Conservation (phyloP, 495 filamentous ascomycete genomes). For the Penicillium tannophilum region DNA sequence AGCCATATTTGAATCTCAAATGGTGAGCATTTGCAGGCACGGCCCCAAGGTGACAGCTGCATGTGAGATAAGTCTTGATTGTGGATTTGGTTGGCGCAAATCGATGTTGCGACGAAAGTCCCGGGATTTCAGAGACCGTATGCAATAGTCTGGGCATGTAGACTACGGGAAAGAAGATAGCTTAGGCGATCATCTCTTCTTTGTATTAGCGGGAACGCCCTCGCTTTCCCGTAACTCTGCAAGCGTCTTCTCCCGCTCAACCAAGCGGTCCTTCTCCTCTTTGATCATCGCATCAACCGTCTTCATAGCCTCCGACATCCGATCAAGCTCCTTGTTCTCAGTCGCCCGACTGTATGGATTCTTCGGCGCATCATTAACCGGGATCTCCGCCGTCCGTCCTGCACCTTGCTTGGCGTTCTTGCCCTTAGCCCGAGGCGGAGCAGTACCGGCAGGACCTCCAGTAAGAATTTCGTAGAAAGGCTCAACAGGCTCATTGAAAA, state of each 20-base stretch:
- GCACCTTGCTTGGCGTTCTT: constrained; percentile 51
- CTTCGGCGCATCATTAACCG: constrained; percentile 58
- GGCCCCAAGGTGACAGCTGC: not conserved
- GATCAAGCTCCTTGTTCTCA: constrained; percentile 68
- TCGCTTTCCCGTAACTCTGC: constrained; percentile 62
- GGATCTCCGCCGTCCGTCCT: constrained; percentile 71
- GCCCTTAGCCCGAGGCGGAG: constrained; percentile 42
- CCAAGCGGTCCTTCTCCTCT: constrained; percentile 65
- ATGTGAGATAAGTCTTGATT: not conserved
- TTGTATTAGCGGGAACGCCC: constrained; percentile 42
- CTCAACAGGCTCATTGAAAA: constrained; percentile 96
- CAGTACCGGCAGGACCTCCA: constrained; percentile 49
- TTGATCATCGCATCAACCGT: constrained; percentile 70
- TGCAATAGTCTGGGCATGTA: not conserved
- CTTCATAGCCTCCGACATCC: constrained; percentile 59
- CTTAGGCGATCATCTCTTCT: constrained; percentile 40
- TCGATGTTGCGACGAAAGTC: not conserved
- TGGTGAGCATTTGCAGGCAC: not conserved
- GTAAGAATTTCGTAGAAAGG: constrained; percentile 83
- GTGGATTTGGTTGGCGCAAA: not conserved
- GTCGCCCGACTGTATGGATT: constrained; percentile 76
- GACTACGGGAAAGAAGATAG: not conserved
- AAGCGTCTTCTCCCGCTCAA: constrained; percentile 64
- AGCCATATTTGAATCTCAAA: not conserved
- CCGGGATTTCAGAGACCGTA: not conserved